Conservation (phyloP, 495 filamentous ascomycete species). For the Neurospora discreta region DNA sequence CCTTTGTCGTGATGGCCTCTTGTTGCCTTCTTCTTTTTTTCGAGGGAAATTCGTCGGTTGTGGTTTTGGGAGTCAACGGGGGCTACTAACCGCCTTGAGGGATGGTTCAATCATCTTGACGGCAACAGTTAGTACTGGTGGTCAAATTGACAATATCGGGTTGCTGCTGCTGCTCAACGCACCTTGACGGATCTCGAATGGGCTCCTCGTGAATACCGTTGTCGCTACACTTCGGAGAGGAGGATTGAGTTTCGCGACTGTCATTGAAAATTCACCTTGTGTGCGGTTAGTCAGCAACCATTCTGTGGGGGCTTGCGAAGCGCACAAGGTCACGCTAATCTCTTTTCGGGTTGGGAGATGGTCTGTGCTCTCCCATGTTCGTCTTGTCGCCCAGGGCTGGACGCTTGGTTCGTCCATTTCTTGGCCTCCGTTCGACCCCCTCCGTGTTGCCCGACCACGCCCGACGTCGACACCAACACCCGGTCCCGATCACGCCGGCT, state of each 20-base stretch:
- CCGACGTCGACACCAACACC: not conserved
- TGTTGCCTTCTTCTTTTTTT: not conserved
- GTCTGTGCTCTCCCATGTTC: not conserved
- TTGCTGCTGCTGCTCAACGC: not conserved
- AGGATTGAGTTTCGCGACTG: not conserved
- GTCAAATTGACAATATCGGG: not conserved
- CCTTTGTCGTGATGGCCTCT: not conserved
- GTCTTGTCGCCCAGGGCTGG: not conserved
- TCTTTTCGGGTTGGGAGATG: accelerated
- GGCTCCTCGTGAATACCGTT: not conserved
- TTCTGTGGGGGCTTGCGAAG: not conserved
- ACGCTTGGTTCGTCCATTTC: not conserved
- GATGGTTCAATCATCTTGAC: not conserved
- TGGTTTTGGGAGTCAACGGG: not conserved
- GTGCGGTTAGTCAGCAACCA: not conserved
- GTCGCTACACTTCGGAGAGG: not conserved
- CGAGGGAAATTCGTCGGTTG: not conserved
- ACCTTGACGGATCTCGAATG: not conserved
- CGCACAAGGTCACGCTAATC: not conserved
- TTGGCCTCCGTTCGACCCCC: too few relatives aligned
- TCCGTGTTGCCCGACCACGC: not conserved
- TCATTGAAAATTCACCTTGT: not conserved
- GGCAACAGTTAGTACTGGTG: not conserved
- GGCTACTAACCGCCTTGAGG: not conserved
- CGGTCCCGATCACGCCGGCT: not conserved